phyloP scores from a whole-genome alignment of 306 rosid species.

The Quercus variabilis region DNA sequence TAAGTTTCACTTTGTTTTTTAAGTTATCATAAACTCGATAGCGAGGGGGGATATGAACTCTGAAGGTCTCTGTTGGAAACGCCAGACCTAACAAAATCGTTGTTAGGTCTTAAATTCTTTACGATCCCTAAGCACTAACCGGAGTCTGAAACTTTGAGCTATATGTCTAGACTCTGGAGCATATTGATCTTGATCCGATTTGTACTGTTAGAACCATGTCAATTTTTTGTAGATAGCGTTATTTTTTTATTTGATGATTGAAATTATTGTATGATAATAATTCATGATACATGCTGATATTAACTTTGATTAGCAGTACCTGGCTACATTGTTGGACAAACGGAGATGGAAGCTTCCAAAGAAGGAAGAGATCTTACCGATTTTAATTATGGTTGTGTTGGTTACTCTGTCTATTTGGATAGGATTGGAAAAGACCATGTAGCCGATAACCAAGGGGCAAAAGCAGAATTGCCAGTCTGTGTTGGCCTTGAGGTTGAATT shows the following conservation, averaged over 20 bases:
- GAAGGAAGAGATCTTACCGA: slow-evolving; percentile 47
- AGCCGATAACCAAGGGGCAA: background rate
- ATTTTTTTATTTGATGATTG: background rate
- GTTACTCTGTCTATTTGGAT: slow-evolving; percentile 2
- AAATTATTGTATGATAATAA: background rate
- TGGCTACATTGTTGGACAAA: slow-evolving; percentile 61
- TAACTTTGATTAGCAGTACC: slow-evolving; percentile 47
- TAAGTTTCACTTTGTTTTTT: too few species aligned
- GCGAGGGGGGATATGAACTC: too few species aligned
- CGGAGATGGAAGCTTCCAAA: slow-evolving; percentile 76
- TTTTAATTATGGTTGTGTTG: slow-evolving; percentile 3
- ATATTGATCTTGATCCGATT: too few species aligned
- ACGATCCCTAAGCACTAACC: too few species aligned
- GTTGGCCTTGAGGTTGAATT: slow-evolving; percentile 1
- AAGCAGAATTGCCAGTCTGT: background rate
- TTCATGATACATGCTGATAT: background rate
- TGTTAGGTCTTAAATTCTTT: too few species aligned
- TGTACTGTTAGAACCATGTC: background rate
- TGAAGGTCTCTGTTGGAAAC: too few species aligned
- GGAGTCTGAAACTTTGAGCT: too few species aligned
- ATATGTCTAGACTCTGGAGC: too few species aligned
- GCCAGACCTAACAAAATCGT: too few species aligned
- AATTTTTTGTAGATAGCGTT: too few species aligned
- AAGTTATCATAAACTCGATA: too few species aligned
- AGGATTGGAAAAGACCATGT: background rate